A percentile compares a stretch with the other conserved stretches of the same genome.
Evolutionary conservation across 2,329 filamentous ascomycete species (phyloP).

Genomic region (Pseudogymnoascus sp.): DNA sequence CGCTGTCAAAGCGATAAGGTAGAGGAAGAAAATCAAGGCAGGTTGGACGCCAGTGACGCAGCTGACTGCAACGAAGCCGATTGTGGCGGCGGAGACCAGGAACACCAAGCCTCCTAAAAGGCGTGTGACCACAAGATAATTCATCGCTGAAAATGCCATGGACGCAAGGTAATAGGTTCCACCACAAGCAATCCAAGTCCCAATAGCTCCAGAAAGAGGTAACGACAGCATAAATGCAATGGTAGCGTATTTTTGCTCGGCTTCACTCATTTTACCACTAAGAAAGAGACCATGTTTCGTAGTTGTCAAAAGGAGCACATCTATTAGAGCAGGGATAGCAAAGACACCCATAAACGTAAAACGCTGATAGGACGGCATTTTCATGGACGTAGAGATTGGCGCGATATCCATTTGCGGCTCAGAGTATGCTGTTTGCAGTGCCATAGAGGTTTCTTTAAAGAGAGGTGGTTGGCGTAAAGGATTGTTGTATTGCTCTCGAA

Average conservation of each 20-base stretch:
- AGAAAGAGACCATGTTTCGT: conserved; percentile 55
- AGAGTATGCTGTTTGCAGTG: conserved; percentile 43
- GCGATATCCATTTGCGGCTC: conserved; percentile 45
- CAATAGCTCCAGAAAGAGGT: conserved; percentile 52
- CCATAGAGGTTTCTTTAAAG: conserved; percentile 42
- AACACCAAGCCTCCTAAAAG: conserved; percentile 43
- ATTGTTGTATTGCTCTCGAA: conserved; percentile 37
- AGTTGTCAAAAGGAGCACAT: conserved; percentile 52
- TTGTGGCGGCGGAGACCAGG: conserved; percentile 32
- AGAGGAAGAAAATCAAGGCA: conserved; percentile 53
- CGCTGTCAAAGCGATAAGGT: conserved; percentile 49
- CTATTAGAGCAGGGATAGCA: conserved; percentile 54
- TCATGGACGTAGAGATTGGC: conserved; percentile 36
- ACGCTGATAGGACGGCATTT: conserved; percentile 31
- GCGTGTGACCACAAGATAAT: conserved; percentile 35
- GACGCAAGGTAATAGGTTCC: conserved; percentile 55
- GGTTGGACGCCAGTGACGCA: conserved; percentile 36
- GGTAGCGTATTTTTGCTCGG: conserved; percentile 45
- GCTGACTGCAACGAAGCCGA: conserved; percentile 45
- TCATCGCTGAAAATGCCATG: conserved; percentile 43
- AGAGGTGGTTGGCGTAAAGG: conserved; percentile 41
- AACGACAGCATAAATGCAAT: conserved; percentile 52
- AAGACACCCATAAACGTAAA: conserved; percentile 49
- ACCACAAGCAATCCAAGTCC: conserved; percentile 56
- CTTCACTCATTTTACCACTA: conserved; percentile 47